Evolutionary conservation across 2,329 filamentous ascomycete species (phyloP).

Genomic region (Pseudofabraea citricarpa): DNA sequence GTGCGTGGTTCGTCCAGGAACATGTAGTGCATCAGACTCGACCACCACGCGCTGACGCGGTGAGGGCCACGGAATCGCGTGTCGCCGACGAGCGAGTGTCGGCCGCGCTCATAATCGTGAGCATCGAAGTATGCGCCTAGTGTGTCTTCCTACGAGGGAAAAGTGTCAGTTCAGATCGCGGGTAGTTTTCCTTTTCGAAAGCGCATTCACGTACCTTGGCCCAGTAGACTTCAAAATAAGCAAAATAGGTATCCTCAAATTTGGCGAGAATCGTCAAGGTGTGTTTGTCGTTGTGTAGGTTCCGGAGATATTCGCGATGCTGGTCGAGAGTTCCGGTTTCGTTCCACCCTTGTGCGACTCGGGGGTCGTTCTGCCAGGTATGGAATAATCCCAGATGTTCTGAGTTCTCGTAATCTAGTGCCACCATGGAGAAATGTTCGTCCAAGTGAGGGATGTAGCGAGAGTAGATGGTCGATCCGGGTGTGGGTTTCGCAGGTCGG

Average conservation of each 20-base stretch:
- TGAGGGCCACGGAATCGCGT: conserved; percentile 54
- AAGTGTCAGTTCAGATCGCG: too few species aligned
- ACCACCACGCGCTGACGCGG: conserved; percentile 58
- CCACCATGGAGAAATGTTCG: conserved; percentile 75
- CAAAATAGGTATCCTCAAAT: conserved; percentile 67
- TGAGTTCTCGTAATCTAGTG: conserved; percentile 59
- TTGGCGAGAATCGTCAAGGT: conserved; percentile 64
- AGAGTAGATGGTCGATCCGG: conserved; percentile 69
- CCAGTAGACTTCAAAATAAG: conserved; percentile 81
- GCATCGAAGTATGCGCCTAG: conserved; percentile 54
- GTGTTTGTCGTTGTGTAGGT: conserved; percentile 67
- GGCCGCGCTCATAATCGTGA: conserved; percentile 51
- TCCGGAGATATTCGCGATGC: conserved; percentile 62
- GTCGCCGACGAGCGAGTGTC: conserved; percentile 56
- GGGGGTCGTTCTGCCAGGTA: conserved; percentile 78
- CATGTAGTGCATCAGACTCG: conserved; percentile 56
- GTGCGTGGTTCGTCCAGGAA: conserved; percentile 59
- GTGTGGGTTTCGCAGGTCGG: conserved; percentile 65
- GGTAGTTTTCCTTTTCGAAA: too few species aligned
- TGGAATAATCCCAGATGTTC: conserved; percentile 69
- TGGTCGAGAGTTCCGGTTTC: conserved; percentile 71
- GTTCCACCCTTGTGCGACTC: conserved; percentile 76
- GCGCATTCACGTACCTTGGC: conserved; percentile 56
- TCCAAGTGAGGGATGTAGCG: conserved; percentile 72
- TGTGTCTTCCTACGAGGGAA: conserved; percentile 45